A percentile compares a stretch with the other conserved stretches of the same genome.
These are phyloP conservation scores for Monosporascus sp. DNA, from an alignment of 2,329 filamentous ascomycete genomes.

Conservation along the genomic window DNA sequence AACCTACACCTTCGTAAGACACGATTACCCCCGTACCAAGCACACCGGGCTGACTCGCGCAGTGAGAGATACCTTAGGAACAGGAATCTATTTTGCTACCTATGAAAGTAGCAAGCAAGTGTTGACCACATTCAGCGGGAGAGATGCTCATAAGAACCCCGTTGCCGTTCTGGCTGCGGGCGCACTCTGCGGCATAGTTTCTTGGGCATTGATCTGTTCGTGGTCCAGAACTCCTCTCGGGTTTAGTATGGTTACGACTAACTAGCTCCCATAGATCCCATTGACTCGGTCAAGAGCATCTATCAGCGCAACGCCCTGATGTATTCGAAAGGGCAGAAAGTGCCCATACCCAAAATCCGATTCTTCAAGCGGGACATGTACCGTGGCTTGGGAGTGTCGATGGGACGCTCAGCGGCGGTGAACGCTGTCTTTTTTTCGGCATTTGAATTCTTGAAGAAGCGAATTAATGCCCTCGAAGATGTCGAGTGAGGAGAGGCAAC, in stretches of 20 bases:
- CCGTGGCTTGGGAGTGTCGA: slow-evolving; percentile 75
- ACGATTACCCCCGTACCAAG: not conserved
- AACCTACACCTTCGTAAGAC: slow-evolving; percentile 67
- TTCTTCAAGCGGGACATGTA: slow-evolving; percentile 78
- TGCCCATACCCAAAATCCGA: slow-evolving; percentile 66
- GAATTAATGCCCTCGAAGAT: slow-evolving; percentile 51
- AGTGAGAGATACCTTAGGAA: slow-evolving; percentile 81
- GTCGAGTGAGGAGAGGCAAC: slow-evolving; percentile 10
- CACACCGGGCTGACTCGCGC: slow-evolving; percentile 10
- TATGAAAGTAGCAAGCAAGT: slow-evolving; percentile 84
- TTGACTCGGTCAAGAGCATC: slow-evolving; percentile 79
- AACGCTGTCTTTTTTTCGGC: slow-evolving; percentile 89
- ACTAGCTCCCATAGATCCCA: slow-evolving; percentile 45
- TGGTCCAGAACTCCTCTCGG: slow-evolving; percentile 10
- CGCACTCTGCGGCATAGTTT: slow-evolving; percentile 75
- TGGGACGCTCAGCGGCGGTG: slow-evolving; percentile 74
- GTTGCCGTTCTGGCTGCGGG: slow-evolving; percentile 72
- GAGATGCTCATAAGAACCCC: slow-evolving; percentile 70
- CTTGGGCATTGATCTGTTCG: slow-evolving; percentile 72
- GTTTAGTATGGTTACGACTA: not conserved
- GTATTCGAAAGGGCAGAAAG: slow-evolving; percentile 57
- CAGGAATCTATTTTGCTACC: slow-evolving; percentile 81
- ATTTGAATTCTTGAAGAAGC: slow-evolving; percentile 77
- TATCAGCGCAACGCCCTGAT: slow-evolving; percentile 79
- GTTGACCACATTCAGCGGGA: slow-evolving; percentile 66